Evolutionary conservation across 805 yeast genomes (phyloP), one percentile per base, ranked within the genome.

Genomic region (Millerozyma acaciae): DNA sequence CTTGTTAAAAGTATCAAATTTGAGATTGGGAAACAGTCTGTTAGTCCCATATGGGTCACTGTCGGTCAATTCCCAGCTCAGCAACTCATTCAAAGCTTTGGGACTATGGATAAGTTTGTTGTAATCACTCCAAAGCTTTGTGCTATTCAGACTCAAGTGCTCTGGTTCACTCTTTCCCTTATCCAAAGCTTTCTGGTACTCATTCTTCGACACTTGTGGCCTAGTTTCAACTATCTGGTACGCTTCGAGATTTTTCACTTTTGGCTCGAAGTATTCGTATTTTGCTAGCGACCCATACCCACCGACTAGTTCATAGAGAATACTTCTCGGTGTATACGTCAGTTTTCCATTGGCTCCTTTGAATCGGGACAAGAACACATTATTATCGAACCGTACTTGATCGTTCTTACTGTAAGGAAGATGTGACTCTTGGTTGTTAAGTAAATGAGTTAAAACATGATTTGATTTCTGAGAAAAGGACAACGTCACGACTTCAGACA

Each of bases 71-170:
- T 73, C 72, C 86, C 90, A 93, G 31, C 76, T 65, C 2, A 60
- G 54, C 15, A 88, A 51, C 5, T 68, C 65, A 23, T 76, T 62
- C 29, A 83, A 62, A 2, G 80, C 68, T 4, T 60, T 60, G 0
- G 95, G 90, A 33, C 74, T 72, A 48, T 77, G 77, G 3, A 84
- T 70, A 32, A 88, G 70, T 43, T 78, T 73, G 25, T 80, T 69
- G 50, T 81, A 85, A 48, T 86, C 95, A 0, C 93, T 71, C 97
- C 97, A 90, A 45, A 76, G 84, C 18, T 53, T 55, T 0, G 85
- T 73, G 26, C 69, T 70, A 1, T 53, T 50, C 0, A 42, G 40
- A 4, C 47, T 54, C 25, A 84, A 56, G 1, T 34, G 31, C 4
- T 44, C 44, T 1, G 49, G 32, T 1, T 59, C 49, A 6, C 52